Evolutionary conservation across 2,329 filamentous ascomycete species (phyloP).

Genomic region (Nigrospora osmanthi): DNA sequence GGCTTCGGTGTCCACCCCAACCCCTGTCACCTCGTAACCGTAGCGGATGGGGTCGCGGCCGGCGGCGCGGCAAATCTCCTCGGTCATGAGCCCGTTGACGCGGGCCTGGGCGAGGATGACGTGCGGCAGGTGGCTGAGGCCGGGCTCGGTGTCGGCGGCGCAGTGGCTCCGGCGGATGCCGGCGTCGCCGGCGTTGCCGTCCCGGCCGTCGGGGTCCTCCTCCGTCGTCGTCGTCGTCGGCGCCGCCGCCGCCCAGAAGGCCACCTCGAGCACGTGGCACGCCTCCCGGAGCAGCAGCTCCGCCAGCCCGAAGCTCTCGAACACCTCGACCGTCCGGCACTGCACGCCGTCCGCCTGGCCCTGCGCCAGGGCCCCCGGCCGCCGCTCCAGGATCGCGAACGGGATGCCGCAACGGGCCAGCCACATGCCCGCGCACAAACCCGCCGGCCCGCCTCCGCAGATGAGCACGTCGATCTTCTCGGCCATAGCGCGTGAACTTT

Average conservation of each 20-base stretch:
- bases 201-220: too few relatives aligned
- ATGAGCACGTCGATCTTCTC: constrained; percentile 44
- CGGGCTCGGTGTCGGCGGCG: constrained; percentile 45
- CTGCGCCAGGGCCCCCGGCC: constrained; percentile 42
- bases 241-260: constrained; percentile 39
- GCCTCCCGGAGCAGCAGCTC: constrained; percentile 47
- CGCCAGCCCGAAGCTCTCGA: constrained; percentile 49
- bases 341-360: constrained; percentile 60
- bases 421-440: constrained; percentile 54
- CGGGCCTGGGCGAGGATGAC: constrained; percentile 50
- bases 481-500: too few relatives aligned
- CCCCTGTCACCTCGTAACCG: constrained; percentile 38
- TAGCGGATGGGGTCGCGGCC: constrained; percentile 42
- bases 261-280: constrained; percentile 49
- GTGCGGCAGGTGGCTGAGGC: constrained; percentile 45
- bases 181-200: constrained; percentile 12
- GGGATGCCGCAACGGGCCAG: constrained; percentile 47
- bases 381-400: constrained; percentile 50
- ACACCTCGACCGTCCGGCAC: constrained; percentile 53
- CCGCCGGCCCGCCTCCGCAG: constrained; percentile 53
- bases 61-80: constrained; percentile 34
- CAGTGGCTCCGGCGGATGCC: constrained; percentile 37
- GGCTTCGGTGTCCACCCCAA: constrained; percentile 38
- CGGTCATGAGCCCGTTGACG: constrained; percentile 46
- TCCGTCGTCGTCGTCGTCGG: too few relatives aligned